These are phyloP conservation scores for Arabidopsis arenosa DNA, from an alignment of 345 rosid genomes.

Conservation along the genomic window DNA sequence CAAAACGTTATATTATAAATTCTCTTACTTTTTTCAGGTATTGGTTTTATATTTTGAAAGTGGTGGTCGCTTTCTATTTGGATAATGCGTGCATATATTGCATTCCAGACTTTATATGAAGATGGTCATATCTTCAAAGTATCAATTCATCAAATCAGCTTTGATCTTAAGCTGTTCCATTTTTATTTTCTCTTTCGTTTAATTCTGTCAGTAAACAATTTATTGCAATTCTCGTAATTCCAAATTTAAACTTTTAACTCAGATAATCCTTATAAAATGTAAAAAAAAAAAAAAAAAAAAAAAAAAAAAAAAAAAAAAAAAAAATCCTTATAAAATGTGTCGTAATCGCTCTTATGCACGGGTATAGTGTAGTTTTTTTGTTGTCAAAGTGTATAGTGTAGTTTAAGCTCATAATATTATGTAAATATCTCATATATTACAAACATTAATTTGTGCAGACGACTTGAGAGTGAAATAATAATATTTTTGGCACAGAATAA, in stretches of 20 bases:
- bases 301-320: too few relatives aligned
- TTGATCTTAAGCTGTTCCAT: constrained; percentile 42
- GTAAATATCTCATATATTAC: background rate
- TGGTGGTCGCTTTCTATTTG: constrained; percentile 44
- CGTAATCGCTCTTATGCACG: background rate
- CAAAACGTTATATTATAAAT: too few relatives aligned
- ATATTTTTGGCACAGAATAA: background rate
- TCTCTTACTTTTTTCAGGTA: background rate
- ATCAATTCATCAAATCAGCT: constrained; percentile 50
- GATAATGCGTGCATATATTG: constrained; percentile 41
- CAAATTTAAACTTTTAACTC: background rate
- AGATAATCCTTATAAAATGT: background rate
- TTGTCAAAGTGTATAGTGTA: background rate
- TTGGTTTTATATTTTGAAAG: constrained; percentile 19
- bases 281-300: too few relatives aligned
- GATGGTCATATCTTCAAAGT: constrained; percentile 40
- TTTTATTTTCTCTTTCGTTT: background rate
- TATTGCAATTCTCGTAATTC: constrained; percentile 9
- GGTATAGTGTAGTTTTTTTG: too few relatives aligned
- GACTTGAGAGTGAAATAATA: background rate
- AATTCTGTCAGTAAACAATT: background rate
- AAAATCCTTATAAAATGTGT: background rate
- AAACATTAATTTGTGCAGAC: constrained; percentile 9
- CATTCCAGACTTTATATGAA: constrained; percentile 33
- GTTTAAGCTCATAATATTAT: background rate